A percentile compares a stretch with the other conserved stretches of the same genome.
Conservation (phyloP, 1,284 basidiomycete genomes). For the Fomitopsis betulina region DNA sequence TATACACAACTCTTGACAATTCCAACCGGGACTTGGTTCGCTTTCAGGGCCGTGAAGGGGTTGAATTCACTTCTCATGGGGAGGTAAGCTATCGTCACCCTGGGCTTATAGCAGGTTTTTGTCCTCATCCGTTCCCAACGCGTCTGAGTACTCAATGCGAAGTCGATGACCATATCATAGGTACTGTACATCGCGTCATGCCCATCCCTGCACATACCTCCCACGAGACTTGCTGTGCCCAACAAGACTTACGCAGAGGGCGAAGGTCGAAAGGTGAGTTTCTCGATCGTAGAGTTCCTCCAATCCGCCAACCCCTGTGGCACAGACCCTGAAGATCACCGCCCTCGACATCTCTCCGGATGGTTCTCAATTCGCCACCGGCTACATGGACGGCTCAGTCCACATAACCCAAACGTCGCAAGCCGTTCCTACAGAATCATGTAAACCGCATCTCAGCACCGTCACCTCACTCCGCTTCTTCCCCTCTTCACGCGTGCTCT, state of each 20-base stretch:
- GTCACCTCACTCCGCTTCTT: slow-evolving; percentile 56
- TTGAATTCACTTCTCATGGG: slow-evolving; percentile 29
- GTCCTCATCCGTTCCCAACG: neutral
- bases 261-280: neutral
- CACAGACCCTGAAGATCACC: slow-evolving; percentile 38
- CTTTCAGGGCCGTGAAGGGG: slow-evolving; percentile 35
- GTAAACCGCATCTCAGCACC: slow-evolving; percentile 50
- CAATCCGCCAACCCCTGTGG: slow-evolving; percentile 1
- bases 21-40: slow-evolving; percentile 42
- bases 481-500: slow-evolving; percentile 58
- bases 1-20: slow-evolving; percentile 48
- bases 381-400: slow-evolving; percentile 54
- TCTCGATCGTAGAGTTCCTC: neutral
- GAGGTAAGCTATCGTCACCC: slow-evolving; percentile 23
- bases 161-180: slow-evolving; percentile 12
- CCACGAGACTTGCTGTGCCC: slow-evolving; percentile 41
- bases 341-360: slow-evolving; percentile 61
- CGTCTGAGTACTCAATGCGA: slow-evolving; percentile 20
- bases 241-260: slow-evolving; percentile 39
- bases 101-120: neutral
- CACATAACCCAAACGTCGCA: slow-evolving; percentile 31
- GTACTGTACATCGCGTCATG: slow-evolving; percentile 27
- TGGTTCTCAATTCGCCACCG: slow-evolving; percentile 52
- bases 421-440: slow-evolving; percentile 22
- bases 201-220: slow-evolving; percentile 34